phyloP scores from a whole-genome alignment of 2,329 filamentous ascomycete genomes.

The Dactylellina parvicollis region DNA sequence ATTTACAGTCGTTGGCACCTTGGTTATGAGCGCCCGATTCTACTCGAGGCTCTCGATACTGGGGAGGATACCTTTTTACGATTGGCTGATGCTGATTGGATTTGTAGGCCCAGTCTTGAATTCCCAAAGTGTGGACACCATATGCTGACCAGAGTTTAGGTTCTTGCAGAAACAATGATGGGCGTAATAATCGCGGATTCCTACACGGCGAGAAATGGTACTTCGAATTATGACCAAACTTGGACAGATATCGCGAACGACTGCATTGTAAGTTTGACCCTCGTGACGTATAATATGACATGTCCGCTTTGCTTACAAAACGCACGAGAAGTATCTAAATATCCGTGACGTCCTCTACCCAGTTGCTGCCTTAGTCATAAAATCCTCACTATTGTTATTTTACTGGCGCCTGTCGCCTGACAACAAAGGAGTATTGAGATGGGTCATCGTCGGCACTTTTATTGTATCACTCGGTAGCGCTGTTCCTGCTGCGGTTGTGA shows the following conservation, averaged over 20 bases:
- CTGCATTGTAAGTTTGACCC: constrained; percentile 24
- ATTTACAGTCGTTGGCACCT: constrained; percentile 33
- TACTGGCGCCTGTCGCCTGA: constrained; percentile 39
- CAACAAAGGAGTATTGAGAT: constrained; percentile 25
- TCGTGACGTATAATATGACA: not conserved
- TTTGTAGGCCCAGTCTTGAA: constrained; percentile 14
- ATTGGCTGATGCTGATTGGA: constrained; percentile 41
- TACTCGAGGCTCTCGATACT: constrained; percentile 43
- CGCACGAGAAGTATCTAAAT: constrained; percentile 43
- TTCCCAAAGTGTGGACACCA: not conserved
- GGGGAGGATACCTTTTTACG: constrained; percentile 37
- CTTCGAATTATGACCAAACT: constrained; percentile 35
- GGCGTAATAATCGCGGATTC: constrained; percentile 42
- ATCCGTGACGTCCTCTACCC: constrained; percentile 39
- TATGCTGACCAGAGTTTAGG: not conserved
- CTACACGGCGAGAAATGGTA: constrained; percentile 42
- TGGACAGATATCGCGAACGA: constrained; percentile 42
- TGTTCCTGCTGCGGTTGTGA: constrained; percentile 31
- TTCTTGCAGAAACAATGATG: constrained; percentile 40
- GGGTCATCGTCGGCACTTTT: constrained; percentile 36
- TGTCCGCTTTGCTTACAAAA: too few relatives aligned
- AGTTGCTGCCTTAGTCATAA: constrained; percentile 28
- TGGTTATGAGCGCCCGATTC: constrained; percentile 39
- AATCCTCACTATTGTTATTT: constrained; percentile 34
- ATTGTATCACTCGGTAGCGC: constrained; percentile 35